phyloP scores from a whole-genome alignment of 2,329 filamentous ascomycete genomes.

The Talaromyces albobiverticillius region DNA sequence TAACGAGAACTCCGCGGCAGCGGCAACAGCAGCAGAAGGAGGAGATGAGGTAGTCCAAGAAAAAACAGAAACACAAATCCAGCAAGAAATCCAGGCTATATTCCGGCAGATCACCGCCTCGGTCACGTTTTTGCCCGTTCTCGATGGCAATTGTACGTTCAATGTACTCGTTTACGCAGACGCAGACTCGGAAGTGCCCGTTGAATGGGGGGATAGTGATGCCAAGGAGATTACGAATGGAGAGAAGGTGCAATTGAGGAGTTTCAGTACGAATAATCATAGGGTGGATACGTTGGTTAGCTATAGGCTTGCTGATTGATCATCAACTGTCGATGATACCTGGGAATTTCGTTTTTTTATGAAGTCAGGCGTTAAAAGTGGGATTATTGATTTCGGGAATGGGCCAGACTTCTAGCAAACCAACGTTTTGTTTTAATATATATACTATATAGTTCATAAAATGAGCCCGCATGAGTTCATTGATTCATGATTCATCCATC shows the following conservation, averaged over 20 bases:
- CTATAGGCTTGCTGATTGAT: slow-evolving; percentile 61
- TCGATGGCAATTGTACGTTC: slow-evolving; percentile 94
- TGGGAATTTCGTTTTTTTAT: background rate
- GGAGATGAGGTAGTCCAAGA: slow-evolving; percentile 43
- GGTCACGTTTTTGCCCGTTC: slow-evolving; percentile 92
- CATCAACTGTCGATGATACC: no score
- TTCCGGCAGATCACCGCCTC: slow-evolving; percentile 98
- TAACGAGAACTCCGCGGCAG: slow-evolving; percentile 52
- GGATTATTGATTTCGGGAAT: no score
- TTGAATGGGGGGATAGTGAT: slow-evolving; percentile 98
- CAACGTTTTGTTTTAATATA: no score
- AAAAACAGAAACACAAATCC: slow-evolving; percentile 91
- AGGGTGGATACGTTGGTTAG: slow-evolving; percentile 93
- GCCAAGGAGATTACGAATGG: slow-evolving; percentile 94
- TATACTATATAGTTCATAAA: no score
- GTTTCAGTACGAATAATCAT: slow-evolving; percentile 94
- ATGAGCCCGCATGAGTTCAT: no score
- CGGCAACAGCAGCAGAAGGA: slow-evolving; percentile 66
- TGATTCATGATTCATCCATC: background rate
- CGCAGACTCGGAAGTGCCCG: slow-evolving; percentile 90
- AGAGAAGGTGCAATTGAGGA: slow-evolving; percentile 91
- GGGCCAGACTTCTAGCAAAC: no score
- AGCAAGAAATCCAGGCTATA: slow-evolving; percentile 91
- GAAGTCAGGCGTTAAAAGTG: background rate
- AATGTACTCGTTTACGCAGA: slow-evolving; percentile 98